A percentile compares a stretch with the other conserved stretches of the same genome.
These are phyloP conservation scores for Trapa bicornis DNA, from an alignment of 345 rosid genomes.

Conservation along the genomic window DNA sequence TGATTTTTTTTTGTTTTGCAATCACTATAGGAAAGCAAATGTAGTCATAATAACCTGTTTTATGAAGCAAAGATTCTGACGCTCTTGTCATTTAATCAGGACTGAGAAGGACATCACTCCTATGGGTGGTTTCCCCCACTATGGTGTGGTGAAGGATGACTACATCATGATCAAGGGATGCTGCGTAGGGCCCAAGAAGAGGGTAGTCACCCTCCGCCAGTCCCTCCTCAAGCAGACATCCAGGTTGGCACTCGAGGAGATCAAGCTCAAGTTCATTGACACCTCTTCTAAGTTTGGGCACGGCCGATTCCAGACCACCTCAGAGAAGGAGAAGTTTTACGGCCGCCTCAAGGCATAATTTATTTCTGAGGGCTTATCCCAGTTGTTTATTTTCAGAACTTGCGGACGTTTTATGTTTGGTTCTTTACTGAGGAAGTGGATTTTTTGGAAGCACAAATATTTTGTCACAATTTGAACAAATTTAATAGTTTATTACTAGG, in stretches of 20 bases:
- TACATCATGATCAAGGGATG: conserved; percentile 75
- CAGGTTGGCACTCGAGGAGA: conserved; percentile 51
- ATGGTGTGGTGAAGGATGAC: conserved; percentile 66
- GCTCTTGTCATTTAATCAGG: conserved; percentile 21
- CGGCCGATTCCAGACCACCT: conserved; percentile 62
- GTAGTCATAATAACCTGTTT: background rate
- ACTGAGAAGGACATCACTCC: conserved; percentile 75
- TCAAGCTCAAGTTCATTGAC: conserved; percentile 66
- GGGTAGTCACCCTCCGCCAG: conserved; percentile 68
- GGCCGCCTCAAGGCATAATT: conserved; percentile 49
- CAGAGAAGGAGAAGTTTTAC: conserved; percentile 52
- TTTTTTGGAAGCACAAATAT: too few relatives aligned
- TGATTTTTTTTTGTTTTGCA: too few relatives aligned
- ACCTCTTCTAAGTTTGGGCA: conserved; percentile 56
- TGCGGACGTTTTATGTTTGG: too few relatives aligned
- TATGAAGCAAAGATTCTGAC: background rate
- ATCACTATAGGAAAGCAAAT: background rate
- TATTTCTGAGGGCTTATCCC: background rate
- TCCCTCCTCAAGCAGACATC: conserved; percentile 64
- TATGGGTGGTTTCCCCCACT: conserved; percentile 81
- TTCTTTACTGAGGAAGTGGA: too few relatives aligned
- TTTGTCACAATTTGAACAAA: too few relatives aligned
- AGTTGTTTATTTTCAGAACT: background rate
- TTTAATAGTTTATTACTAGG: too few relatives aligned
- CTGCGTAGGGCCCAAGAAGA: conserved; percentile 83